These are phyloP conservation scores for Pseudogymnoascus verrucosus DNA, from an alignment of 2,329 filamentous ascomycete species.

Conservation along the genomic window DNA sequence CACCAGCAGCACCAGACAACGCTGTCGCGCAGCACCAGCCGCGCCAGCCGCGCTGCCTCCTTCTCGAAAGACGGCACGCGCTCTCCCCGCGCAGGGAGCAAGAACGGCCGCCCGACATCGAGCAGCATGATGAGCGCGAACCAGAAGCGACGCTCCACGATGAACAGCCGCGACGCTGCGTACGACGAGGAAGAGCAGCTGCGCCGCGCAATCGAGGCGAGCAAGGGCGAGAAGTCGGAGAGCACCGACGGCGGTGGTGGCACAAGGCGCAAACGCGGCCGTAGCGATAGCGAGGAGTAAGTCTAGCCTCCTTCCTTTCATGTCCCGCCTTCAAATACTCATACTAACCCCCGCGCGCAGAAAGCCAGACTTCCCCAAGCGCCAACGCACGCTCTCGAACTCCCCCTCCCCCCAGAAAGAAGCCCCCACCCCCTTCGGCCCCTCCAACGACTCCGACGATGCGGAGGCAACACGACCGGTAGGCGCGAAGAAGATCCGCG, in stretches of 20 bases:
- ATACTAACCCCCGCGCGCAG: constrained; percentile 38
- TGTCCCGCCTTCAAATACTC: not conserved
- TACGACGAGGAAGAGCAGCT: constrained; percentile 93
- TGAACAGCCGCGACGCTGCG: constrained; percentile 92
- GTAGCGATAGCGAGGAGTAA: constrained; percentile 93
- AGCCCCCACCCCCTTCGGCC: constrained; percentile 26
- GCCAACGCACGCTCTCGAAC: constrained; percentile 73
- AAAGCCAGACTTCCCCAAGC: constrained; percentile 63
- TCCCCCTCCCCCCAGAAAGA: constrained; percentile 55
- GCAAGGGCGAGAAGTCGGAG: constrained; percentile 61
- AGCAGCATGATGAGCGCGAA: constrained; percentile 33
- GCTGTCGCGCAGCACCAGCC: constrained; percentile 47
- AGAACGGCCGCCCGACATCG: constrained; percentile 45
- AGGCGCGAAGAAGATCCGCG: constrained; percentile 52
- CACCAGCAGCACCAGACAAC: constrained; percentile 13
- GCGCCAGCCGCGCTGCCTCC: constrained; percentile 56
- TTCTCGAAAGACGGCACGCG: constrained; percentile 53
- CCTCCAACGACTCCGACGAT: constrained; percentile 56
- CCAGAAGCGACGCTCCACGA: constrained; percentile 79
- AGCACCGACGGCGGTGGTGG: constrained; percentile 39
- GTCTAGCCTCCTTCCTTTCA: constrained; percentile 30
- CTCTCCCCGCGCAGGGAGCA: constrained; percentile 44
- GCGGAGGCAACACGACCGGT: constrained; percentile 52
- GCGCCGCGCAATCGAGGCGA: constrained; percentile 85
- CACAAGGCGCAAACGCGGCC: constrained; percentile 68